These are phyloP conservation scores for Talaromyces sp. DNA, from an alignment of 2,329 filamentous ascomycete species.

Conservation along the genomic window DNA sequence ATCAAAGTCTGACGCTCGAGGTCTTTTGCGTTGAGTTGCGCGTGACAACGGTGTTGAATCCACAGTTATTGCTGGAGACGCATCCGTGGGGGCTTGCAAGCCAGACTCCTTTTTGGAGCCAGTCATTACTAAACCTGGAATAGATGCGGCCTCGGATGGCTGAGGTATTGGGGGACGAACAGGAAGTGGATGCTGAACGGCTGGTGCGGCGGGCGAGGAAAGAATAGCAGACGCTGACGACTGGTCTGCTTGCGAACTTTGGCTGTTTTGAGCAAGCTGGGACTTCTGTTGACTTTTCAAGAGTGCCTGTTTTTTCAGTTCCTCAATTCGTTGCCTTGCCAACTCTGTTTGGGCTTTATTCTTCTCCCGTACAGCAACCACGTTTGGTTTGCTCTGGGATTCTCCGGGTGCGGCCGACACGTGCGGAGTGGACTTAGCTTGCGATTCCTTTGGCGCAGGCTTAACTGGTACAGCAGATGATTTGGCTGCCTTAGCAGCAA, in stretches of 20 bases:
- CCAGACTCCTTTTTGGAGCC: slow-evolving; percentile 15
- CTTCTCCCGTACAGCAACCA: slow-evolving; percentile 44
- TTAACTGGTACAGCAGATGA: slow-evolving; percentile 23
- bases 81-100: slow-evolving; percentile 7
- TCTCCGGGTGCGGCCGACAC: slow-evolving; percentile 10
- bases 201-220: slow-evolving; percentile 5
- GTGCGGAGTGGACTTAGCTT: slow-evolving; percentile 10
- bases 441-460: slow-evolving; percentile 10
- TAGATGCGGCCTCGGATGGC: slow-evolving; percentile 37
- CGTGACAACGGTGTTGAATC: slow-evolving; percentile 28
- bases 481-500: slow-evolving; percentile 72
- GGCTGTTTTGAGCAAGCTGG: slow-evolving; percentile 15
- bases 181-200: slow-evolving; percentile 41
- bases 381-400: slow-evolving; percentile 26
- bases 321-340: slow-evolving; percentile 77
- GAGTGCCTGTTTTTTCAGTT: slow-evolving; percentile 61
- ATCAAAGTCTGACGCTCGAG: slow-evolving; percentile 71
- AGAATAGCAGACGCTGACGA: not conserved
- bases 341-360: slow-evolving; percentile 72
- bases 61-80: slow-evolving; percentile 14
- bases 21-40: slow-evolving; percentile 55
- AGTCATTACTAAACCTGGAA: slow-evolving; percentile 59
- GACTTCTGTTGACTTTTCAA: slow-evolving; percentile 41
- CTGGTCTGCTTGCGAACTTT: slow-evolving; percentile 1
- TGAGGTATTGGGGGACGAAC: slow-evolving; percentile 40